Base-by-base conservation (phyloP, 371 early-diverging fungal genomes). In the Zychaea mexicana region DNA sequence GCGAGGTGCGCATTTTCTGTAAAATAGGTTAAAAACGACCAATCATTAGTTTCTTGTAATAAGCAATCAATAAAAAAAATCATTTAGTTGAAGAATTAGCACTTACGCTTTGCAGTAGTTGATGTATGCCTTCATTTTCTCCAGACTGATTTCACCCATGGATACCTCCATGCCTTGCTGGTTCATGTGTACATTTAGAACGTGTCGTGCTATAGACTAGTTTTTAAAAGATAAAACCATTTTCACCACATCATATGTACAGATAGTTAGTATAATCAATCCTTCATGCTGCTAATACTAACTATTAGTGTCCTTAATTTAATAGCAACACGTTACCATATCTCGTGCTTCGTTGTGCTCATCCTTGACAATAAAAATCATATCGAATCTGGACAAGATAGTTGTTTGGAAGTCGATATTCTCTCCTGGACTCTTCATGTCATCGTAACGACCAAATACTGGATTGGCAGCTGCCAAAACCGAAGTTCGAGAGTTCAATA, bases 401-500 rank as follows among this genome's bases (percentile, higher is more conserved):
- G 99, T 99, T 1, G 98, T 94, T 80, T 98, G 99, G 85, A 99
- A 99, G 79, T 99, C 99, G 65, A 99, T 99, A 75, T 99, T 99
- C 82, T 95, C 97, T 57, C 95, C 96, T 4, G 99, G 93, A 12
- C 94, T 90, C 76, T 97, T 98, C 88, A 93, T 91, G 73, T 99
- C 99, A 82, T 99, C 98, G 78, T 99, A 99, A 56, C 99, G 92
- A 62, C 99, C 99, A 86, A 98, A 99, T 24, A 98, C 94, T n/a
- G 99, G 99, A 82, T 99, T 99, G n/a, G 99, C 99, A 10, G 99
- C 99, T 3, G 99, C 99, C 28, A 99, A 84, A 6, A 99, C 98
- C 28, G 98, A 94, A 0, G 99, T 96, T 64, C 99, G 86, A 5
- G 99, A 96, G 79, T 99, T 99, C 32, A 99, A 85, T 61, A 99